Evolutionary conservation across 2,329 filamentous ascomycete genomes (phyloP).

Genomic region (Colletotrichum chlorophyti): DNA sequence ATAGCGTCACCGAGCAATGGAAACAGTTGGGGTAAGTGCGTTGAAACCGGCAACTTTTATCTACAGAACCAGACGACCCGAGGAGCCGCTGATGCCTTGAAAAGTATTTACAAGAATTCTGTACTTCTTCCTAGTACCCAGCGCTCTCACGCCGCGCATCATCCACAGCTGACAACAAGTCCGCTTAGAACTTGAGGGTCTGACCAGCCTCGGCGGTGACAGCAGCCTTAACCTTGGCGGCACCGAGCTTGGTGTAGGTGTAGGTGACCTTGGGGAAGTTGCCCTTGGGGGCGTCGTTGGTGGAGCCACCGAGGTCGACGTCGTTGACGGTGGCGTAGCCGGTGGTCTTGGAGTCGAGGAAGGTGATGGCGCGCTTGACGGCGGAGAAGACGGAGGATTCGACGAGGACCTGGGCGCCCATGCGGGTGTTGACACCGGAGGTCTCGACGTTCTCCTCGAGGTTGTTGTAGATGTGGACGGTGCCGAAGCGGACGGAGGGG

Average conservation of each 20-base stretch:
- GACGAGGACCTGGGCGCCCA: constrained; percentile 64
- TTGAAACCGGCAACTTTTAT: constrained; percentile 16
- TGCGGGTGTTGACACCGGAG: constrained; percentile 61
- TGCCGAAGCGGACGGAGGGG: constrained; percentile 71
- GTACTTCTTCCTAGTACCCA: constrained; percentile 5
- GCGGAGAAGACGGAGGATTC: constrained; percentile 60
- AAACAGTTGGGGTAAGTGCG: not conserved
- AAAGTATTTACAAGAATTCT: constrained; percentile 25
- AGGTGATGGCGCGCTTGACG: constrained; percentile 44
- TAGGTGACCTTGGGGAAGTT: constrained; percentile 62
- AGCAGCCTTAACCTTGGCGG: constrained; percentile 50
- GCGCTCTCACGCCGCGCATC: constrained; percentile 8
- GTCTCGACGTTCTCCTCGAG: constrained; percentile 48
- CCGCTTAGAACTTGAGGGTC: constrained; percentile 41
- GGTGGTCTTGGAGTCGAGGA: constrained; percentile 46
- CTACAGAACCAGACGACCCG: not conserved
- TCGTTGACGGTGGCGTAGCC: constrained; percentile 50
- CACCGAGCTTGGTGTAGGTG: constrained; percentile 52
- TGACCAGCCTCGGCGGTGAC: constrained; percentile 48
- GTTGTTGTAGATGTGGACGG: constrained; percentile 64
- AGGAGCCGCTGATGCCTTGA: constrained; percentile 6
- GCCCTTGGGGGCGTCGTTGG: constrained; percentile 56
- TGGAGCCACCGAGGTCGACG: constrained; percentile 49
- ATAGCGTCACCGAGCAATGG: not conserved
- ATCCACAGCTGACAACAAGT: not conserved